Base-by-base conservation (phyloP, 208 protist genomes). In the Leishmania martiniquensis region DNA sequence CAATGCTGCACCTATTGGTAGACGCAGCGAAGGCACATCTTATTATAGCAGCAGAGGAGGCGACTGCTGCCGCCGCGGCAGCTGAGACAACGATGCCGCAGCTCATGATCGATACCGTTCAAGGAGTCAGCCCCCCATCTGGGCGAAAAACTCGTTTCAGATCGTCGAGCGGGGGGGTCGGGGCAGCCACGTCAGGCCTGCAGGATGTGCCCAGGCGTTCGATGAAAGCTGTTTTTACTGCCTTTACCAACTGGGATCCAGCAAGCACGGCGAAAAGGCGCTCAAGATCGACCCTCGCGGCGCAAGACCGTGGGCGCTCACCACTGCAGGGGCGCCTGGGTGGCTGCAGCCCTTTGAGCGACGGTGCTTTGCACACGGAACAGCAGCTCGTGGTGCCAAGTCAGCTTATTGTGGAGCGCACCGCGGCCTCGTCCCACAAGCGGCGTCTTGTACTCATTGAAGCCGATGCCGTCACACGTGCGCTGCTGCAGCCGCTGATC, bases 401-500 rank as follows among this genome's bases (percentile, higher is more conserved):
- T 9, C 29, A 6, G 29, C 3, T 6, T 29, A 32, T 37, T 62
- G 57, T 34, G 15, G 12, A 66, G 15, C 15, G n/a, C 60, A 66
- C 20, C 42, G 42, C 42, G 10, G 37, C 25, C 42, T 32, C 25
- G 42, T 51, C 20, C 17, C 65, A 20, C n/a, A 12, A 70, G 22
- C 22, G 51, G 9, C 42, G 37, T 70, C 6, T 70, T 29, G 42
- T 22, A 42, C 65, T 22, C 2, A 45, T 70, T 52, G 65, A 45
- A 70, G 63, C 39, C 0, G 39, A 69, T 25, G 44, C 55, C 10
- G 47, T 76, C 34, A 76, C 80, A 12, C 79, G 80, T 1, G 88
- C 79, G 47, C 77, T 92, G 49, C 77, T 91, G 15, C 82, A 75
- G n/a, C 89, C 91, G 13, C 67, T 47, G 45, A 91, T 95, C 32